Percentiles rank a stretch among this genome's conserved stretches.
These are phyloP conservation scores for Malbranchea cinnamomea DNA, from an alignment of 2,329 filamentous ascomycete genomes.

Conservation along the genomic window DNA sequence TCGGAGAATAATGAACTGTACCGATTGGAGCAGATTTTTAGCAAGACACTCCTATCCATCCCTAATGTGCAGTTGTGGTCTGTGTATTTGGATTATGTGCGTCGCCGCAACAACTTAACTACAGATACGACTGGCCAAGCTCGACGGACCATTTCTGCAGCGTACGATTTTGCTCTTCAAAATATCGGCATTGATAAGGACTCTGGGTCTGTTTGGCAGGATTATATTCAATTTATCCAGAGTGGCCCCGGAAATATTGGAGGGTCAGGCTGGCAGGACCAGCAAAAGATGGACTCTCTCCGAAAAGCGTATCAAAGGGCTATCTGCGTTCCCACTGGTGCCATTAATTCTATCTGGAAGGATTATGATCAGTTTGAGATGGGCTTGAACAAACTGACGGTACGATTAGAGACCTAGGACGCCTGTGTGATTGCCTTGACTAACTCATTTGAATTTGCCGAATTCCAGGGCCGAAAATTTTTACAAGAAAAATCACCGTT, in stretches of 20 bases:
- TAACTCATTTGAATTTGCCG: too few species aligned
- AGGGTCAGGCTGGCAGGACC: slow-evolving; percentile 83
- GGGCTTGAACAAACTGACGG: slow-evolving; percentile 79
- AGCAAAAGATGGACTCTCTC: slow-evolving; percentile 91
- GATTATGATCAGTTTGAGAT: slow-evolving; percentile 97
- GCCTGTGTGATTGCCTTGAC: too few species aligned
- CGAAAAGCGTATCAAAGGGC: slow-evolving; percentile 87
- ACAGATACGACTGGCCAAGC: slow-evolving; percentile 62
- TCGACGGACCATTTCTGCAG: slow-evolving; percentile 63
- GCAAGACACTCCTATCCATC: slow-evolving; percentile 59
- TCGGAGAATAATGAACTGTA: slow-evolving; percentile 69
- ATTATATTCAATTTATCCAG: slow-evolving; percentile 89
- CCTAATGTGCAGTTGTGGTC: slow-evolving; percentile 82
- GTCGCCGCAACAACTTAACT: slow-evolving; percentile 73
- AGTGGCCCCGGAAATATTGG: slow-evolving; percentile 73
- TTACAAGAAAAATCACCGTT: slow-evolving; percentile 81
- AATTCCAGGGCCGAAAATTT: slow-evolving; percentile 73
- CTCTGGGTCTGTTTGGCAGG: slow-evolving; percentile 77
- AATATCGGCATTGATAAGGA: slow-evolving; percentile 86
- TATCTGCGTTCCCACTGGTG: slow-evolving; percentile 70
- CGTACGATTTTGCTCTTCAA: slow-evolving; percentile 84
- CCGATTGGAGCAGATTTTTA: slow-evolving; percentile 71
- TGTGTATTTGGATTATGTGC: slow-evolving; percentile 87
- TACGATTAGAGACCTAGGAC: too few species aligned
- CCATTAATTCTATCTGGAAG: slow-evolving; percentile 79